Percentiles rank a stretch among this genome's conserved stretches.
Conservation (phyloP, 495 filamentous ascomycete species). For the Talaromyces nanjingensis region DNA sequence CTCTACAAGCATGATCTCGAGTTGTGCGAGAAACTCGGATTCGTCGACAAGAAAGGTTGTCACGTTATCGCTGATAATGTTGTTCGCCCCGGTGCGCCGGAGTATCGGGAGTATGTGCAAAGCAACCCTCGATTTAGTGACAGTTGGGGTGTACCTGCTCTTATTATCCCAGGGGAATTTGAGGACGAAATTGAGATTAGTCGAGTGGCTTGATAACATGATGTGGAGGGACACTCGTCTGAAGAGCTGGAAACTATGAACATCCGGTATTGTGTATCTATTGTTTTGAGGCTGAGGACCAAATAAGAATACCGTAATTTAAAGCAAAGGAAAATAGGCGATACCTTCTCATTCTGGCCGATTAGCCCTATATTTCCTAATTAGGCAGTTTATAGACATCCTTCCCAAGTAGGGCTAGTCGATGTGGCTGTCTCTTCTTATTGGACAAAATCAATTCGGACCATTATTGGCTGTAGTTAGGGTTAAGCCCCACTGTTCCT, state of each 20-base stretch:
- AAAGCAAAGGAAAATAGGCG: background rate
- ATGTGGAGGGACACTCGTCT: too few species aligned
- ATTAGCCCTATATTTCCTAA: background rate
- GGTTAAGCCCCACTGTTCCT: background rate
- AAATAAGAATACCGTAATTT: too few species aligned
- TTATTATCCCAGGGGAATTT: slow-evolving; percentile 16
- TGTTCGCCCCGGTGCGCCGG: slow-evolving; percentile 14
- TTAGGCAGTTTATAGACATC: background rate
- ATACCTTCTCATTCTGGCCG: background rate
- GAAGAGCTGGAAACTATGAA: background rate
- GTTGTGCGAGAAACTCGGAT: slow-evolving; percentile 12
- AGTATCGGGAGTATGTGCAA: slow-evolving; percentile 16
- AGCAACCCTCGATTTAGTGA: slow-evolving; percentile 9
- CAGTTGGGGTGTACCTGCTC: slow-evolving; percentile 14
- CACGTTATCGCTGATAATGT: slow-evolving; percentile 18
- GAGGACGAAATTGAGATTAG: slow-evolving; percentile 17
- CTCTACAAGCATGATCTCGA: slow-evolving; percentile 13
- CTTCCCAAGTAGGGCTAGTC: background rate
- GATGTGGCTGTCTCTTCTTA: background rate
- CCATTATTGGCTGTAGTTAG: background rate
- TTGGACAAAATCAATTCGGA: background rate
- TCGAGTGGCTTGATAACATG: background rate
- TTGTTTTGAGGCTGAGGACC: too few species aligned
- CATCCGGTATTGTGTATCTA: too few species aligned
- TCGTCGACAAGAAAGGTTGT: slow-evolving; percentile 1